Conservation (phyloP, 805 yeast species). For the Yamadazyma nakazawae region DNA sequence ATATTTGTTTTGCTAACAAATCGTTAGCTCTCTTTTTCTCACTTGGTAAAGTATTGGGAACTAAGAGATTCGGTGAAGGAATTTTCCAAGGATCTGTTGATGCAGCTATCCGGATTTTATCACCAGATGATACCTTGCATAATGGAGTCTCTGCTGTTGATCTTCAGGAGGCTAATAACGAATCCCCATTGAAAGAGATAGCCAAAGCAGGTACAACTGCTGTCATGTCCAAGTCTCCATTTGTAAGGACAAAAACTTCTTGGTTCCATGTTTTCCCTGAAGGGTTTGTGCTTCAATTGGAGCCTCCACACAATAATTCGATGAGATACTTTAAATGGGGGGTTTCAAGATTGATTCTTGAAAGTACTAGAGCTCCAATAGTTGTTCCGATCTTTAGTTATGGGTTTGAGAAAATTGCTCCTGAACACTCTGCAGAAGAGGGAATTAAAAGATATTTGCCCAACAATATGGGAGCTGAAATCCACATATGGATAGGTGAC, state of each 20-base stretch:
- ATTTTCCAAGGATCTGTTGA: conserved; percentile 90
- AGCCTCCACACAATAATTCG: conserved; percentile 76
- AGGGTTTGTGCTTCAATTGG: conserved; percentile 83
- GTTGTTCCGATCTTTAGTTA: conserved; percentile 81
- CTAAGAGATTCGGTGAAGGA: conserved; percentile 86
- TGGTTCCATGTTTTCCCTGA: conserved; percentile 98
- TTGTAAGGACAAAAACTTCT: conserved; percentile 60
- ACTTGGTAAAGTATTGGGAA: conserved; percentile 83
- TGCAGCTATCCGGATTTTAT: conserved; percentile 74
- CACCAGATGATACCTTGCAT: conserved; percentile 70
- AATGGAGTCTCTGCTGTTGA: conserved; percentile 30
- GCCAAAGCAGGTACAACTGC: conserved; percentile 24
- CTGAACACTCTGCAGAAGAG: conserved; percentile 63
- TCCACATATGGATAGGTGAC: conserved; percentile 69
- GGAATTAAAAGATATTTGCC: conserved; percentile 60
- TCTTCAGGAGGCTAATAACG: conserved; percentile 35
- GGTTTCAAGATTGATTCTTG: conserved; percentile 75
- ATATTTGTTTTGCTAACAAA: conserved; percentile 71
- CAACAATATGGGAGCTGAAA: conserved; percentile 59
- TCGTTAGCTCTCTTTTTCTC: conserved; percentile 64
- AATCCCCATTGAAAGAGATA: conserved; percentile 1
- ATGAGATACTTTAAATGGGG: conserved; percentile 98
- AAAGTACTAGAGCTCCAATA: conserved; percentile 78
- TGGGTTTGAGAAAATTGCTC: conserved; percentile 85
- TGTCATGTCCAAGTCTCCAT: conserved; percentile 45